phyloP scores from a whole-genome alignment of 495 filamentous ascomycete species.

The Aspergillus indologenus region DNA sequence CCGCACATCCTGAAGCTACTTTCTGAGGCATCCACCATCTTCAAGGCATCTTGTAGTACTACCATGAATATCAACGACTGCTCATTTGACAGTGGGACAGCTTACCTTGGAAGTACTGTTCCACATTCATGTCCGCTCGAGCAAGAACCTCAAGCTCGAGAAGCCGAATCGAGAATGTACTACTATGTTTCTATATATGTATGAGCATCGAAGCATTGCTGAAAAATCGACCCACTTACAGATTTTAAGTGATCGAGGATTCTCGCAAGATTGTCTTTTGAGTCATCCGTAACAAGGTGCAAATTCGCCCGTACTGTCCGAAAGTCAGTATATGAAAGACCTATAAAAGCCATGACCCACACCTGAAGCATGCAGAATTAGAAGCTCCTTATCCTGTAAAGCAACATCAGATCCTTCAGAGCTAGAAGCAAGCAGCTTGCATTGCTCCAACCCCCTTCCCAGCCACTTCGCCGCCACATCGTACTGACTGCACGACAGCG shows the following conservation, averaged over 20 bases:
- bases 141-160: slow-evolving; percentile 65
- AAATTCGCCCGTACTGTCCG: slow-evolving; percentile 25
- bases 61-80: background rate
- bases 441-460: slow-evolving; percentile 59
- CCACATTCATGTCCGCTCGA: slow-evolving; percentile 28
- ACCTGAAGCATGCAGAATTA: slow-evolving; percentile 54
- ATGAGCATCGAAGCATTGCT: background rate
- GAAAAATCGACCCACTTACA: slow-evolving; percentile 22
- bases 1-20: slow-evolving; percentile 9
- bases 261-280: slow-evolving; percentile 5
- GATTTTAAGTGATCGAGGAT: slow-evolving; percentile 16
- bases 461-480: slow-evolving; percentile 67
- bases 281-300: slow-evolving; percentile 4
- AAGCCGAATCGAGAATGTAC: slow-evolving; percentile 62
- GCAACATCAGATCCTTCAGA: slow-evolving; percentile 49
- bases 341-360: background rate
- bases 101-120: slow-evolving; percentile 47
- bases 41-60: slow-evolving; percentile 11
- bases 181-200: slow-evolving; percentile 49
- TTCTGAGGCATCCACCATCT: background rate
- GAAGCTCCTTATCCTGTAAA: slow-evolving; percentile 55
- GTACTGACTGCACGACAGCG: slow-evolving; percentile 51
- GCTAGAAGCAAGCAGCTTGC: slow-evolving; percentile 55
- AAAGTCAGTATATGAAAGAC: slow-evolving; percentile 5
- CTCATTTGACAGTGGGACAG: slow-evolving; percentile 30